Conservation (phyloP, 2,329 filamentous ascomycete species). For the Moelleriella libera region DNA sequence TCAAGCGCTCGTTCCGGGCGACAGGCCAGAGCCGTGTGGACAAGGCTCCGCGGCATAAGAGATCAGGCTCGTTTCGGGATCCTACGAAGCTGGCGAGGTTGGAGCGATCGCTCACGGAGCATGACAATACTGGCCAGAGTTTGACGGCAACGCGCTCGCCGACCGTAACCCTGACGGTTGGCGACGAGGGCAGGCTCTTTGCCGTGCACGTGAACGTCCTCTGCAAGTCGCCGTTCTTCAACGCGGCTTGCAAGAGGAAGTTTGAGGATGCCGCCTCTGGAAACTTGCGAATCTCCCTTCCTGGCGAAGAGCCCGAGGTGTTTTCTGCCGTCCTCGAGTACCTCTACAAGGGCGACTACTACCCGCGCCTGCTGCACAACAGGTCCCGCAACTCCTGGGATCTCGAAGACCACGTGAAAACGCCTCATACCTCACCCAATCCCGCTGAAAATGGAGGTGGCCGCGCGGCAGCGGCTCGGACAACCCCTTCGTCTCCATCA, state of each 20-base stretch:
- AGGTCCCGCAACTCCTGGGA: constrained; percentile 79
- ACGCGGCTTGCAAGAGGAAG: constrained; percentile 53
- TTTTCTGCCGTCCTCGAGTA: constrained; percentile 92
- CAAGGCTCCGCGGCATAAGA: constrained; percentile 76
- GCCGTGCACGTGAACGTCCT: constrained; percentile 91
- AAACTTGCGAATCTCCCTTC: constrained; percentile 65
- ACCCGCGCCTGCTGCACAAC: constrained; percentile 76
- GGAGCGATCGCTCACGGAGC: constrained; percentile 63
- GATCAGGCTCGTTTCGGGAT: constrained; percentile 44
- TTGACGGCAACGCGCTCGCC: constrained; percentile 36
- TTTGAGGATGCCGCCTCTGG: constrained; percentile 49
- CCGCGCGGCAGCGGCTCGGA: constrained; percentile 23
- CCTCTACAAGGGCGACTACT: constrained; percentile 94
- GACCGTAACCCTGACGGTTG: constrained; percentile 78
- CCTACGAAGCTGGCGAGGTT: constrained; percentile 70
- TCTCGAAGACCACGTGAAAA: constrained; percentile 52
- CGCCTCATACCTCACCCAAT: constrained; percentile 37
- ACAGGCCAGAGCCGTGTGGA: constrained; percentile 62
- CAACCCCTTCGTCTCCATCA: constrained; percentile 2
- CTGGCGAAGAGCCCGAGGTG: constrained; percentile 73
- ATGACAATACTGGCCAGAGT: constrained; percentile 19
- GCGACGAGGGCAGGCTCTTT: constrained; percentile 75
- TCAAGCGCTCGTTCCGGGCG: constrained; percentile 80
- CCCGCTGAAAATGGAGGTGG: constrained; percentile 26
- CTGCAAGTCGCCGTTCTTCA: constrained; percentile 73